Base-by-base conservation (phyloP, 345 rosid genomes). In the Toxicodendron radicans region DNA sequence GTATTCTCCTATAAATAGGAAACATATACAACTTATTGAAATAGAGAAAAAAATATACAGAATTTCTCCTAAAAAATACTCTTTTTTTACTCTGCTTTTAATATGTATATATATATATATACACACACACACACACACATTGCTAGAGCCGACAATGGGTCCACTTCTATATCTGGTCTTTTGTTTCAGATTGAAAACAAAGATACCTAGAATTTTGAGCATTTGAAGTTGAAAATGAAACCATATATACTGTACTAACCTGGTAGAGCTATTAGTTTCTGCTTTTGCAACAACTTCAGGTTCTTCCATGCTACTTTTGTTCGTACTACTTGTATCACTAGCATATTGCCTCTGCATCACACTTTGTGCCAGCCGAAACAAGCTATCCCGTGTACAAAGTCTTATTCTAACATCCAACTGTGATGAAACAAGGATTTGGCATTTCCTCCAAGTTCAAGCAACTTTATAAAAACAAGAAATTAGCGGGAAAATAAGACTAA, bases 331-430 rank as follows among this genome's bases (percentile, higher is more conserved):
- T 57, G 87, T 75, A 78, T 86, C 90, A 77, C 84, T 74, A 46
- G 87, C 76, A 66, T 74, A 78, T 80, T 90, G 92, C 88, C 98
- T 90, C 74, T 86, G 91, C 80, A 75, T 73, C n/a, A 97, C 93
- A 76, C 91, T 90, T 84, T 91, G 93, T 76, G 97, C 95, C 87
- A 95, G 76, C 81, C 97, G 93, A 86, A 85, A 88, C 90, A 95
- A 90, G 93, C 99, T 95, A 87, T 90, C 97, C 43, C 99, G 87
- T 30, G 91, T 88, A 73, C 90, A 87, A 53, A 91, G 86, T 88
- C 97, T 86, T 73, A 80, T 79, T 78, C 86, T 81, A 79, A 76
- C 74, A 74, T 93, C 93, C 90, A 93, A 75, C 98, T 95, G 91
- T 62, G 56, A 62, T 38, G 78, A 75, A 81, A 75, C 38, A 75